Evolutionary conservation across 208 protist species (phyloP), one percentile per base, ranked within the genome.

Genomic region (Wallacemonas sp.): DNA sequence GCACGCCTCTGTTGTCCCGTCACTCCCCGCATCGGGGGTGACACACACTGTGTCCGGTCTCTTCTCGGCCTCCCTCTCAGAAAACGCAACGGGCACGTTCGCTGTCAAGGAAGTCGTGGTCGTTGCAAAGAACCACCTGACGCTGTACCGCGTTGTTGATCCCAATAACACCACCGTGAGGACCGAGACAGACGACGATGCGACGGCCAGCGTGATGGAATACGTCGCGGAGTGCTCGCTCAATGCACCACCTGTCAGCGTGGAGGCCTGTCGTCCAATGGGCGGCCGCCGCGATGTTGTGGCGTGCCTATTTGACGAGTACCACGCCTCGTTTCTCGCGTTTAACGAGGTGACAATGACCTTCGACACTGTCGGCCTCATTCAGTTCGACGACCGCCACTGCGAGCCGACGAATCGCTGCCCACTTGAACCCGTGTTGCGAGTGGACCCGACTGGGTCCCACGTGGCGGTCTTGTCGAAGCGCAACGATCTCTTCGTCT

Each of bases 281-380:
- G 77, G 76, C 1, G 66, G 77, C 21, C 23, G 61, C 4, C 65
- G 84, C 5, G 91, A 96, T 66, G 47, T 92, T 41, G 34, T 96
- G 1, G 85, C 75, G 1, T 68, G 93, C 33, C 80, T 90, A 17
- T 85, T 96, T 61, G 88, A 94, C 57, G 85, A 96, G 63, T 87
- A 87, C 49, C 91, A 94, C 73, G 58, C 94, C 19, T 94, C 91
- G 1, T 81, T 96, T 60, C 36, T 96, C 19, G 71, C 80, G 49
- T 92, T 84, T 58, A 85, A 94, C 76, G 66, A 85, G 1, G 17
- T 87, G 4, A 64, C 65, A 0, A 61, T 77, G 54, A 72, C 80
- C 48, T 83, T 90, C 38, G 80, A 88, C 60, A 94, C 91, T 1
- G 64, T 96, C 0, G 79, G 76, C 4, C 80, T 96, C 8, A 77